phyloP scores from a whole-genome alignment of 2,329 filamentous ascomycete genomes.

The Epichloe gansuensis region DNA sequence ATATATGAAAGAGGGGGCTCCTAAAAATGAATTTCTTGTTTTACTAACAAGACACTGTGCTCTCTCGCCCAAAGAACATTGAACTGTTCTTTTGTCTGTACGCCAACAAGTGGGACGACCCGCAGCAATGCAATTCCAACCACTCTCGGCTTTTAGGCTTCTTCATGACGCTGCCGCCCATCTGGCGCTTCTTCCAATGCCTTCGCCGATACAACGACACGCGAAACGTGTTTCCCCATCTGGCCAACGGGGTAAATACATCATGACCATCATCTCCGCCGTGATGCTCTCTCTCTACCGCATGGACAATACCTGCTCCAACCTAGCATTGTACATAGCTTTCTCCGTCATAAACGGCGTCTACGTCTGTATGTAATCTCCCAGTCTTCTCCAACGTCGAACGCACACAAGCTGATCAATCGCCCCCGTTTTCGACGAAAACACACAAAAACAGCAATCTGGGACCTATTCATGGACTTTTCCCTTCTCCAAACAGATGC shows the following conservation, averaged over 20 bases:
- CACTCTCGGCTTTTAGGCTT: conserved; percentile 79
- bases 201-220: conserved; percentile 83
- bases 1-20: too few relatives aligned
- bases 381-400: too few relatives aligned
- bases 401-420: background rate
- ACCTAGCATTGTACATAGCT: conserved; percentile 62
- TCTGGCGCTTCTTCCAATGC: conserved; percentile 88
- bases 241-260: conserved; percentile 92
- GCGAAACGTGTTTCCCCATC: conserved; percentile 75
- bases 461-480: conserved; percentile 97
- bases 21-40: too few relatives aligned
- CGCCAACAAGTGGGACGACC: conserved; percentile 61
- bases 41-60: background rate
- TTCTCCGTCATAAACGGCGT: conserved; percentile 73
- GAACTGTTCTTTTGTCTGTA: conserved; percentile 94
- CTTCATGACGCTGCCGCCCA: conserved; percentile 67
- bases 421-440: background rate
- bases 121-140: conserved; percentile 69
- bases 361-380: conserved; percentile 50
- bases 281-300: conserved; percentile 74
- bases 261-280: conserved; percentile 69
- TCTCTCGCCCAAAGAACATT: conserved; percentile 49
- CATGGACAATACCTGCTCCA: conserved; percentile 44
- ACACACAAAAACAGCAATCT: conserved; percentile 44
- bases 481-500: conserved; percentile 72